Base-by-base conservation (phyloP, 768 basidiomycete genomes). In the Coprinopsis sp. region DNA sequence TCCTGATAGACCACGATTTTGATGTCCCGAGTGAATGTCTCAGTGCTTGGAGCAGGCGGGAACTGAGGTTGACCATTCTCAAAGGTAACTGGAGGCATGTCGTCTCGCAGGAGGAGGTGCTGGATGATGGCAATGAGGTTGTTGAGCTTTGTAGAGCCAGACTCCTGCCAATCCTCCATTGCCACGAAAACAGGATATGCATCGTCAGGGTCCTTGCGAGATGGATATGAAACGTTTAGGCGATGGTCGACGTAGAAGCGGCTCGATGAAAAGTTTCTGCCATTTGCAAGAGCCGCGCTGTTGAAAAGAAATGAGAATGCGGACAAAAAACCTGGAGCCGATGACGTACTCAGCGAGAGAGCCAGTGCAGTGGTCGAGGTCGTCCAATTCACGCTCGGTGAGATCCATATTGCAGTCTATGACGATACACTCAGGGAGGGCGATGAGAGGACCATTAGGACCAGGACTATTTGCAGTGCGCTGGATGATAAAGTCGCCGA, bases 121-220 rank as follows among this genome's bases (percentile, higher is more conserved):
- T 14, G 19, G 14, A 46, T 46, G 1, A 60, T 53, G 0, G 27
- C 30, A 1, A 52, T 54, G 6, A 47, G 45, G 0, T 31, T 47
- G 43, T 60, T 54, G 13, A 60, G 29, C 22, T 60, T 60, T 5
- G 59, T 60, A 2, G 57, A 56, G 23, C 47, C 54, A 5, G 25
- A 21, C 1, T 23, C 28, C 2, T 37, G 33, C 59, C 59, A 60
- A 0, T 53, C 49, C 0, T 49, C 49, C n/a, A 55, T 46, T 3
- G 33, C 39, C 2, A 34, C 42, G 33, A 58, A 54, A 1, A n/a
- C n/a, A 6, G 55, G 58, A 8, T 53, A 41, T 1, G 38, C 33
- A 0, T 42, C 53, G 7, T 44, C 42, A 6, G 47, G 42, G 3
- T 47, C 29, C 12, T 23, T 43, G 6, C 47, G 50, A 7, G 56